Conservation (phyloP, 805 yeast species). For the Kodamaea kaohsiungensis region DNA sequence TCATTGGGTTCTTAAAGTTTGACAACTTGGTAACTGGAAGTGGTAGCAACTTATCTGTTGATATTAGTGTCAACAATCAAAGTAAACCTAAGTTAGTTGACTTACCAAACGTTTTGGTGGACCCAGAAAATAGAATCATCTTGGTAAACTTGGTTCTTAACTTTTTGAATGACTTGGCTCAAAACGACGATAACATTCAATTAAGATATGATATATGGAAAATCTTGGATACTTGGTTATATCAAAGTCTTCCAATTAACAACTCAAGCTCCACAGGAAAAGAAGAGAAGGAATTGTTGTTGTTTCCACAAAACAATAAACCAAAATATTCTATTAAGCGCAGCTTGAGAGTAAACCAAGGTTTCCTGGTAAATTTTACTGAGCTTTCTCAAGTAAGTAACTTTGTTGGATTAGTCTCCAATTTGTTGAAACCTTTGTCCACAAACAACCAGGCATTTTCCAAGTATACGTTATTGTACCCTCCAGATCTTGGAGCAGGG, state of each 20-base stretch:
- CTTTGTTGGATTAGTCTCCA: slow-evolving; percentile 50
- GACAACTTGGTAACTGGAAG: slow-evolving; percentile 34
- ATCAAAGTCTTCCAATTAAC: slow-evolving; percentile 30
- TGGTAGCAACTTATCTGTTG: slow-evolving; percentile 13
- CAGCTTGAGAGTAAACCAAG: slow-evolving; percentile 21
- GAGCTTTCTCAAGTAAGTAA: slow-evolving; percentile 61
- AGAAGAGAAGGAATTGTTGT: slow-evolving; percentile 7
- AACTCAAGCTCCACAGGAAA: slow-evolving; percentile 2
- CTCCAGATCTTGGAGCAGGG: slow-evolving; percentile 59
- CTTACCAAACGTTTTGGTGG: slow-evolving; percentile 24
- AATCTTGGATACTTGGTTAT: slow-evolving; percentile 70
- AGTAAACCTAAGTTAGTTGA: slow-evolving; percentile 18
- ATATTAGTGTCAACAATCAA: slow-evolving; percentile 11
- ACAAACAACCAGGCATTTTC: neutral
- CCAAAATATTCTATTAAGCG: slow-evolving; percentile 21
- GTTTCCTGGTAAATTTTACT: slow-evolving; percentile 43
- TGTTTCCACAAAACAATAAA: slow-evolving; percentile 12
- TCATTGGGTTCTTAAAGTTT: slow-evolving; percentile 37
- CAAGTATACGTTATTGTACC: slow-evolving; percentile 51
- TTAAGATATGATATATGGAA: slow-evolving; percentile 61
- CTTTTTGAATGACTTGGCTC: slow-evolving; percentile 54
- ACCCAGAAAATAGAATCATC: slow-evolving; percentile 37
- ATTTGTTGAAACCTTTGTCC: neutral
- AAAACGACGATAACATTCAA: slow-evolving; percentile 26
- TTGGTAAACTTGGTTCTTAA: slow-evolving; percentile 44